A percentile compares a stretch with the other conserved stretches of the same genome.
phyloP scores from a whole-genome alignment of 2,329 filamentous ascomycete species.

The Zasmidium cellare region DNA sequence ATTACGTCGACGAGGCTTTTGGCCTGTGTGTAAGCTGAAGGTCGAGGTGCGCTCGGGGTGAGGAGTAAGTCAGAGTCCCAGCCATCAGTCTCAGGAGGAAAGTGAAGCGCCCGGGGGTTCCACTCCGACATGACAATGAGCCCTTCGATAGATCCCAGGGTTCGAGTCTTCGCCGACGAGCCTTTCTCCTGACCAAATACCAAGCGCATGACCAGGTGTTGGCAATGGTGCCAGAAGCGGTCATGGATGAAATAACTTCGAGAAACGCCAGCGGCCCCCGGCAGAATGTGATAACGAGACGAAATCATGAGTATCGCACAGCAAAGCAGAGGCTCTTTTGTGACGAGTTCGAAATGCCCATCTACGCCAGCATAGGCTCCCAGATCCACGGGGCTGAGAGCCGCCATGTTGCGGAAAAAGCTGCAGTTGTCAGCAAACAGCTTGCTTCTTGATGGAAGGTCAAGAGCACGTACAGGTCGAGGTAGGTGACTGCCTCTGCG shows the following conservation, averaged over 20 bases:
- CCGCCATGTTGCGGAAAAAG: too few relatives aligned
- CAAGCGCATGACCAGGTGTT: constrained; percentile 54
- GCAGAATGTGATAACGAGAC: constrained; percentile 21
- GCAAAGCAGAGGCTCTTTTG: too few relatives aligned
- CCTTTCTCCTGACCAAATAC: constrained; percentile 56
- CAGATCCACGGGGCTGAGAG: too few relatives aligned
- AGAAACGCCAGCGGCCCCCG: constrained; percentile 46
- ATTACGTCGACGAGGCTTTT: neutral
- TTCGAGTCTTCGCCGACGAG: constrained; percentile 49
- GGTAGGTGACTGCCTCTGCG: too few relatives aligned
- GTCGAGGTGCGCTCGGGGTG: constrained; percentile 24
- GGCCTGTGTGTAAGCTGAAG: neutral
- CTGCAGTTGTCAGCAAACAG: too few relatives aligned
- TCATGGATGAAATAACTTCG: constrained; percentile 56
- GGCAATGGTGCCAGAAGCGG: constrained; percentile 56
- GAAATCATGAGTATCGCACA: too few relatives aligned
- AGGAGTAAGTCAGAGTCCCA: constrained; percentile 57
- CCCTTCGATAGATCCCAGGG: constrained; percentile 87
- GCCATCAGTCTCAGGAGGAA: constrained; percentile 67
- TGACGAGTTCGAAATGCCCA: too few relatives aligned
- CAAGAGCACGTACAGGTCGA: too few relatives aligned
- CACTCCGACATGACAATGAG: constrained; percentile 91
- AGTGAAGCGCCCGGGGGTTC: constrained; percentile 90
- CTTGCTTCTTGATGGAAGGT: too few relatives aligned
- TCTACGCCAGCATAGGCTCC: too few relatives aligned